phyloP scores from a whole-genome alignment of 306 rosid species.

The Chamaecrista fasciculata region DNA sequence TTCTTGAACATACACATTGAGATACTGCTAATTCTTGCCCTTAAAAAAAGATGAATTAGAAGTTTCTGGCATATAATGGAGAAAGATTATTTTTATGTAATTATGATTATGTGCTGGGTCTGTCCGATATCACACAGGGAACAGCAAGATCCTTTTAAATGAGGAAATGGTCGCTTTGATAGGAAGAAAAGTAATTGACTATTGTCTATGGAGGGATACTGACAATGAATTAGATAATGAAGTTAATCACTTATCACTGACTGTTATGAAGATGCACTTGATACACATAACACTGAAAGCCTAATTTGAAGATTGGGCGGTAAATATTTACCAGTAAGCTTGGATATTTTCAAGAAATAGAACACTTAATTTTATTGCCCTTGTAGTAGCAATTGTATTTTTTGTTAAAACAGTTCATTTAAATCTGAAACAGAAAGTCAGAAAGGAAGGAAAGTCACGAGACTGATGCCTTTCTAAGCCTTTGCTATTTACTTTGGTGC shows the following conservation, averaged over 20 bases:
- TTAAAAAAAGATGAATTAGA: background rate
- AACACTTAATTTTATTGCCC: background rate
- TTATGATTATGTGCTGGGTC: background rate
- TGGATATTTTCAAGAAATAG: background rate
- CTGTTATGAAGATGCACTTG: background rate
- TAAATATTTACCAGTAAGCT: conserved; percentile 17
- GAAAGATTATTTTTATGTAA: background rate
- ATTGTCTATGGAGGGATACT: background rate
- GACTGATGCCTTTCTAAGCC: background rate
- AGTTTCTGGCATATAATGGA: background rate
- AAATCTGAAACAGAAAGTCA: background rate
- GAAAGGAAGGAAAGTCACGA: too few species aligned
- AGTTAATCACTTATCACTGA: background rate
- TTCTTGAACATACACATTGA: background rate
- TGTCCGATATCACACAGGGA: background rate
- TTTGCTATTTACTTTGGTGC: background rate
- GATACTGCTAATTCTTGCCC: background rate
- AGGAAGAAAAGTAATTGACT: background rate
- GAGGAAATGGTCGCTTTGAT: background rate
- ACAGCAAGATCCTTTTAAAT: background rate
- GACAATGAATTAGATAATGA: background rate
- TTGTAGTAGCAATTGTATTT: background rate
- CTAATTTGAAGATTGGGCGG: conserved; percentile 43
- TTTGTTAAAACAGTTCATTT: background rate
- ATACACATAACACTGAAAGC: conserved; percentile 31